phyloP scores from a whole-genome alignment of 495 filamentous ascomycete genomes.

The Aspergillus nanangensis region DNA sequence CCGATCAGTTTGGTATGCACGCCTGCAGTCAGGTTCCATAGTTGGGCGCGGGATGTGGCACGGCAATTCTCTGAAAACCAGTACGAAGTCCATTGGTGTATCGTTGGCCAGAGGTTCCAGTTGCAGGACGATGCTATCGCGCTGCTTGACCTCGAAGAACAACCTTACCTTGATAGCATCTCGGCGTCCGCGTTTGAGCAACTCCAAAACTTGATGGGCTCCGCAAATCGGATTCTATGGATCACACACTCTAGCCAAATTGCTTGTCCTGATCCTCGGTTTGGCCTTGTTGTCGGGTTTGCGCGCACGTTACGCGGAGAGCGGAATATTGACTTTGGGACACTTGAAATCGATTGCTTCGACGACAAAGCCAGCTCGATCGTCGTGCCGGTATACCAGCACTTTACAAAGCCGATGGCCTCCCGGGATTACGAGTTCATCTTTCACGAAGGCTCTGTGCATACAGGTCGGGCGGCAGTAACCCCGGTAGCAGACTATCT shows the following conservation, averaged over 20 bases:
- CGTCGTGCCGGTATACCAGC: conserved; percentile 13
- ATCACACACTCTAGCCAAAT: conserved; percentile 28
- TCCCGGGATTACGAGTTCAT: not conserved
- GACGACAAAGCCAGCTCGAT: conserved; percentile 1
- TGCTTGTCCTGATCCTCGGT: conserved; percentile 30
- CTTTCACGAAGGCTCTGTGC: conserved; percentile 10
- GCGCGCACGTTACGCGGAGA: conserved; percentile 38
- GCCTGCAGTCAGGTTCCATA: not conserved
- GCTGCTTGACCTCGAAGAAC: conserved; percentile 20
- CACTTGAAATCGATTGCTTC: conserved; percentile 31
- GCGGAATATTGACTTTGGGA: conserved; percentile 31
- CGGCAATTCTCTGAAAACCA: not conserved
- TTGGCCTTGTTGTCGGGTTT: conserved; percentile 28
- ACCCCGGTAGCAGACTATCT: not conserved
- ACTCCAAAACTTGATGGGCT: conserved; percentile 12
- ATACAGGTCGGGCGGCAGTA: conserved; percentile 3
- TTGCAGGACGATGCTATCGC: conserved; percentile 26
- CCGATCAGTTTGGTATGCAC: conserved; percentile 7
- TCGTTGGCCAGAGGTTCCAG: conserved; percentile 5
- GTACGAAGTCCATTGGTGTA: conserved; percentile 3
- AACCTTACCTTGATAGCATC: conserved; percentile 24
- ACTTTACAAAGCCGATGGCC: conserved; percentile 11
- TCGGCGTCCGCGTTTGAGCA: conserved; percentile 1
- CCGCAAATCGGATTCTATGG: conserved; percentile 27
- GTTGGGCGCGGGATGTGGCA: not conserved